Percentiles rank a stretch among this genome's conserved stretches.
Evolutionary conservation across 2,329 filamentous ascomycete species (phyloP).

Genomic region (Cytospora paraplurivora): DNA sequence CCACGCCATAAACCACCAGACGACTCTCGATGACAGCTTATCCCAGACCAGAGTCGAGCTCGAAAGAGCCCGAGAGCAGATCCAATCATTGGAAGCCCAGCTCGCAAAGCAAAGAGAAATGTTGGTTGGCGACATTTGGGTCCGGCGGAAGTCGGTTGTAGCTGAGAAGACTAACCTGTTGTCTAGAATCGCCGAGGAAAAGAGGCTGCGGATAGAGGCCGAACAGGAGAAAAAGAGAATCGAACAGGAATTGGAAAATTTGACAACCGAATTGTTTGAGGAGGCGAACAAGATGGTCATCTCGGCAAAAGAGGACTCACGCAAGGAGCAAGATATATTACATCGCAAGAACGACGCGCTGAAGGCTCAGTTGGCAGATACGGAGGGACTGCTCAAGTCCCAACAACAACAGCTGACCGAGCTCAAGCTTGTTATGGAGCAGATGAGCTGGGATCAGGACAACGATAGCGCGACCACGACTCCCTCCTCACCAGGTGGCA

Average conservation of each 20-base stretch:
- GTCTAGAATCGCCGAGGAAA: constrained; percentile 65
- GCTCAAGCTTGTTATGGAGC: constrained; percentile 89
- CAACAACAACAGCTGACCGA: constrained; percentile 93
- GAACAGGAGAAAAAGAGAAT: constrained; percentile 86
- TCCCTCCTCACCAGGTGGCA: constrained; percentile 78
- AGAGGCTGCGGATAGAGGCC: constrained; percentile 61
- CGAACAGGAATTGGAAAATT: constrained; percentile 85
- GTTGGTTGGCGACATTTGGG: constrained; percentile 72
- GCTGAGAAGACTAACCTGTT: constrained; percentile 65
- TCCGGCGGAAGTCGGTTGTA: constrained; percentile 75
- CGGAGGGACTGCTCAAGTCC: constrained; percentile 79
- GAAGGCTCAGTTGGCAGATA: constrained; percentile 81
- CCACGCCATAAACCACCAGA: constrained; percentile 96
- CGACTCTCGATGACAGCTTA: constrained; percentile 84
- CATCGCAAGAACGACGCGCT: constrained; percentile 88
- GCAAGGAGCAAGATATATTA: constrained; percentile 77
- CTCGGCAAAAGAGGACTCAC: constrained; percentile 83
- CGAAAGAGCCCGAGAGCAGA: constrained; percentile 67
- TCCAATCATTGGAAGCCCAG: constrained; percentile 66
- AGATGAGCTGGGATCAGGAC: constrained; percentile 73
- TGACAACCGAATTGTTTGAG: constrained; percentile 93
- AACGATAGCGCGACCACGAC: constrained; percentile 72
- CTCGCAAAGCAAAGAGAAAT: constrained; percentile 71
- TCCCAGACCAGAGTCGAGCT: constrained; percentile 82
- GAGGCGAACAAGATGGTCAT: constrained; percentile 99